A percentile compares a stretch with the other conserved stretches of the same genome.
Evolutionary conservation across 2,329 filamentous ascomycete genomes (phyloP).

Genomic region (Diaporthe eres): DNA sequence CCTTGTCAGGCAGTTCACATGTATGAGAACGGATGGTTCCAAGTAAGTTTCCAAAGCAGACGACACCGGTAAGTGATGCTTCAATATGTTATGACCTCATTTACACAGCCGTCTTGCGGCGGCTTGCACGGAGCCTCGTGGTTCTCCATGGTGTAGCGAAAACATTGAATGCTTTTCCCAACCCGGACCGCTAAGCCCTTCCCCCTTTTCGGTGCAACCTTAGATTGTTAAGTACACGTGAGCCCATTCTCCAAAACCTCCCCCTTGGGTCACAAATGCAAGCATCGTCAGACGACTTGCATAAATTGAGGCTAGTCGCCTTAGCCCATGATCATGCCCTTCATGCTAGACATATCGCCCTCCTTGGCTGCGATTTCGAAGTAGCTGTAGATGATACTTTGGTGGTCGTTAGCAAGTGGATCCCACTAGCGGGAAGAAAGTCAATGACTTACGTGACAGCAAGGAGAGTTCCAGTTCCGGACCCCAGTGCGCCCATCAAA

Average conservation of each 20-base stretch:
- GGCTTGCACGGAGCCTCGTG: conserved; percentile 22
- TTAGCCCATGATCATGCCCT: conserved; percentile 81
- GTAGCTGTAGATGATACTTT: conserved; percentile 98
- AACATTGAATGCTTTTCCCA: conserved; percentile 40
- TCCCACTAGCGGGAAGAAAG: conserved; percentile 17
- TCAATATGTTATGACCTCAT: conserved; percentile 35
- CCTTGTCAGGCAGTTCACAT: background rate
- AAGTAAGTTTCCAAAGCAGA: conserved; percentile 12
- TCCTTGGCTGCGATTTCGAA: conserved; percentile 99
- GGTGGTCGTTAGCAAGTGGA: conserved; percentile 53
- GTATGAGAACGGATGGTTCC: background rate
- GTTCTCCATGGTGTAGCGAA: conserved; percentile 30
- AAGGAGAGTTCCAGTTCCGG: conserved; percentile 96
- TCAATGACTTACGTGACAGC: conserved; percentile 89
- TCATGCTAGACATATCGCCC: conserved; percentile 90
- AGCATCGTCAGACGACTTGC: conserved; percentile 10
- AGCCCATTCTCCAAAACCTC: conserved; percentile 22
- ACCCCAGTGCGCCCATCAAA: conserved; percentile 94
- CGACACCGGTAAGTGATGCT: conserved; percentile 37
- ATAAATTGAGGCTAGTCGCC: background rate
- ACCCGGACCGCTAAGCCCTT: conserved; percentile 35
- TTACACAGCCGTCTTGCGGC: conserved; percentile 35
- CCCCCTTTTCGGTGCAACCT: conserved; percentile 30
- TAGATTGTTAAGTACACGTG: conserved; percentile 39
- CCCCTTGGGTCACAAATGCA: conserved; percentile 23